Evolutionary conservation across 768 basidiomycete species (phyloP).

Genomic region (Floccularia luteovirens): DNA sequence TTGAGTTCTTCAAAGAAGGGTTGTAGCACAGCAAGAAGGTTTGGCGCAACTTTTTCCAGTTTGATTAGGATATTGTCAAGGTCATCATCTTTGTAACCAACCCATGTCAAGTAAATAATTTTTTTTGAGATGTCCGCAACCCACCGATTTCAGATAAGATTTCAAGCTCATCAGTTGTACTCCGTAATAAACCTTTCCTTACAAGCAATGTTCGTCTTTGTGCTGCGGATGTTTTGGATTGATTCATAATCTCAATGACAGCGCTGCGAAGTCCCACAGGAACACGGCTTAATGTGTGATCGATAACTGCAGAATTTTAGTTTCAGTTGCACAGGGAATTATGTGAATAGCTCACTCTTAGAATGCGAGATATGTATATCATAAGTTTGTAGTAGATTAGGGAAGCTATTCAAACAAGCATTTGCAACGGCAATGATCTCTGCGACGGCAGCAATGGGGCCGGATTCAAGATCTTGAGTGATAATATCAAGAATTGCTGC

Average conservation of each 20-base stretch:
- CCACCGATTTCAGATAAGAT: conserved; percentile 54
- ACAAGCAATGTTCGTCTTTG: conserved; percentile 66
- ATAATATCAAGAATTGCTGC: conserved; percentile 83
- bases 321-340: conserved; percentile 1
- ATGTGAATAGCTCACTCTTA: conserved; percentile 38
- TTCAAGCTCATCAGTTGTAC: conserved; percentile 70
- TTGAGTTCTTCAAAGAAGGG: conserved; percentile 56
- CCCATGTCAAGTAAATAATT: neutral
- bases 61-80: conserved; percentile 46
- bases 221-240: conserved; percentile 53
- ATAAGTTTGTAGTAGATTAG: conserved; percentile 56
- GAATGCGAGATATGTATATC: conserved; percentile 79
- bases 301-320: conserved; percentile 44
- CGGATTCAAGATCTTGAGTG: conserved; percentile 57
- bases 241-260: conserved; percentile 58
- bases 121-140: conserved; percentile 13
- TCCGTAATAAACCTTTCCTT: conserved; percentile 63
- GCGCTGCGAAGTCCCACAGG: conserved; percentile 46
- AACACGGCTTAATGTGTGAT: conserved; percentile 53
- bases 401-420: conserved; percentile 65
- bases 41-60: conserved; percentile 55
- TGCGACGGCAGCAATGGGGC: conserved; percentile 63
- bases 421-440: conserved; percentile 67
- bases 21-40: conserved; percentile 37
- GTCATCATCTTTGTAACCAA: conserved; percentile 41